Base-by-base conservation (phyloP, 345 rosid species). In the Orychophragmus violaceus region DNA sequence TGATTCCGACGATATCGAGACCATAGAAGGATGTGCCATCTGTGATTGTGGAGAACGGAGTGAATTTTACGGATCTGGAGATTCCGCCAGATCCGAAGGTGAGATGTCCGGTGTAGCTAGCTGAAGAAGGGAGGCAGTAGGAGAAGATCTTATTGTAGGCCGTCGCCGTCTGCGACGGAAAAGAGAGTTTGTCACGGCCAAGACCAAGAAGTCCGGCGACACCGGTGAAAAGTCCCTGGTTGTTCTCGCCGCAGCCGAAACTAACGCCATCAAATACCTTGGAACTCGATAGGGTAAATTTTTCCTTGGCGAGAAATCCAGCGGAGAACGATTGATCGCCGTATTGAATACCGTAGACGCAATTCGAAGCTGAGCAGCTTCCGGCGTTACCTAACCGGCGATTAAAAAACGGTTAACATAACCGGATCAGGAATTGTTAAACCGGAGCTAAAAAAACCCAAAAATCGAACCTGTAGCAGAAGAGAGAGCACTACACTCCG, bases 231-330 rank as follows among this genome's bases (percentile, higher is more conserved):
- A 87, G 82, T 8, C 98, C 97, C 3, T 39, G 77, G 62, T 93
- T 93, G 74, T 87, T 82, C 69, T 87, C 80, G 37, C 98, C 97
- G 56, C 98, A 93, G 1, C 97, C 97, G 46, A 93, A 87, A 16
- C 55, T 30, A 70, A 93, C 74, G 22, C 73, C 56, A 44, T 78
- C 32, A 54, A 87, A 65, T 0, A 68, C 66, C 12, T 85, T 92
- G 0, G 77, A 68, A 3, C 76, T 3, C 2, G 94, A 81, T 55
- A 93, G 30, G 7, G 86, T 77, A 37, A 90, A 74, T 36, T 58
- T 85, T 41, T 93, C 98, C 23, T 66, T 78, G 25, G 82, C 85
- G 28, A 87, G 85, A 74, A 76, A 79, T 0, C 98, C 97, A 2
- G 55, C 64, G 2, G 97, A 85, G 80, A 49, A 90, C 0, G 98